A percentile compares a stretch with the other conserved stretches of the same genome.
These are phyloP conservation scores for Pugionium dolabratum DNA, from an alignment of 345 rosid species.

Conservation along the genomic window DNA sequence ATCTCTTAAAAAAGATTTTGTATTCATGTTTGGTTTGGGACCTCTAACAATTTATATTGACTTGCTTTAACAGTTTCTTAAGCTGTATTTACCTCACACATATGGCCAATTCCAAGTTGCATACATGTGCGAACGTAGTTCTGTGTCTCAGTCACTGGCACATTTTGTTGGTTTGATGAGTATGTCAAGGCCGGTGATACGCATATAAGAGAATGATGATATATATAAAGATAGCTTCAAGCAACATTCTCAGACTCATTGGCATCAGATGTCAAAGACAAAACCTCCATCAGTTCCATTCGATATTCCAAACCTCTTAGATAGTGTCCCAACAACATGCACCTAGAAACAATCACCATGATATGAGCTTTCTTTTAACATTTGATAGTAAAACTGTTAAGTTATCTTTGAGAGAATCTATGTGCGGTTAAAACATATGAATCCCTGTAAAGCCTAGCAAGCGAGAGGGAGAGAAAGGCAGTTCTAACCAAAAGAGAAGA, in stretches of 20 bases:
- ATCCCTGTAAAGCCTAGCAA: neutral
- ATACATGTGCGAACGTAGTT: no score
- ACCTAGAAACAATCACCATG: slow-evolving; percentile 50
- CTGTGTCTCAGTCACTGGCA: neutral
- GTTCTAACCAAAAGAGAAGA: slow-evolving; percentile 84
- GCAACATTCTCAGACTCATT: slow-evolving; percentile 43
- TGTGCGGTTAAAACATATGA: neutral
- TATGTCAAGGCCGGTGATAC: neutral
- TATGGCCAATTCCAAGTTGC: no score
- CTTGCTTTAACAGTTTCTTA: no score
- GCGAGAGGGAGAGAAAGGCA: neutral
- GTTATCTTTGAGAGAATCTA: neutral
- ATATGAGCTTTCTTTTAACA: neutral
- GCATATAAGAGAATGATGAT: neutral
- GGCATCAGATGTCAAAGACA: slow-evolving; percentile 56
- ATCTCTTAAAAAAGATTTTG: no score
- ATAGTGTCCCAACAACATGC: slow-evolving; percentile 91
- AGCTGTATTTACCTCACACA: no score
- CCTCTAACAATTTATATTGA: no score
- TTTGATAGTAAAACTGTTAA: neutral
- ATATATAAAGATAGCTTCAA: slow-evolving; percentile 11
- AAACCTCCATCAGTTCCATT: slow-evolving; percentile 75
- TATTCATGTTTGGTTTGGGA: no score
- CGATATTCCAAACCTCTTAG: slow-evolving; percentile 50
- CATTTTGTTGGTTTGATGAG: neutral